Evolutionary conservation across 257 asterid genomes (phyloP), one percentile per base, ranked within the genome.

Genomic region (Verbascum thapsus): DNA sequence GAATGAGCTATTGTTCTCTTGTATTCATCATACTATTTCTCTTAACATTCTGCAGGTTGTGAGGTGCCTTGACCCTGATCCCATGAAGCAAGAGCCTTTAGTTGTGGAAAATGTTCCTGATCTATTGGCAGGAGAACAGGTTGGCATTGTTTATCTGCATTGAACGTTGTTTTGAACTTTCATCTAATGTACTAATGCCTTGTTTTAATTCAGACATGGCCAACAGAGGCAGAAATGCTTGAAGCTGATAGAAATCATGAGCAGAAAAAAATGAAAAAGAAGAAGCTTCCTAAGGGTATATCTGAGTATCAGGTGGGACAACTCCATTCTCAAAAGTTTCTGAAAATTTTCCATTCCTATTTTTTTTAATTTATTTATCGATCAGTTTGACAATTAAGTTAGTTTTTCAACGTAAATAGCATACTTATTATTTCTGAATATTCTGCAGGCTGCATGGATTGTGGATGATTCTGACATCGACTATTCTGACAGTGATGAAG

Each of bases 191-290:
- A 22, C 39, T 61, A 16, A 26, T 52, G 66, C n/a, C n/a, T n/a
- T n/a, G n/a, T n/a, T n/a, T n/a, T n/a, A n/a, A n/a, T n/a, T n/a
- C 82, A 94, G 99, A 94, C 97, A 50, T 94, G 95, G 96, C 99
- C 99, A 3, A 90, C 99, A 10, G 96, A 85, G 75, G 96, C 83
- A 63, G 99, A 94, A 77, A 87, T 90, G 95, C 92, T 86, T 66
- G 96, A 94, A 75, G 97, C 97, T 11, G 95, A 84, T 57, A 76
- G 53, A 74, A 48, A 61, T 39, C 79, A 60, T n/a, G 68, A 76
- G 75, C 73, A 80, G 62, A 82, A 74, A 78, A 85, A 66, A 76
- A 80, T 71, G 72, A 85, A 80, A 71, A 82, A 64, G 81, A 94
- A 73, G 78, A 78, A 60, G 62, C 85, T 85, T 65, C 96, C 97